Percentiles rank a stretch among this genome's conserved stretches.
phyloP scores from a whole-genome alignment of 768 basidiomycete species.

The Termitomyces sp. region DNA sequence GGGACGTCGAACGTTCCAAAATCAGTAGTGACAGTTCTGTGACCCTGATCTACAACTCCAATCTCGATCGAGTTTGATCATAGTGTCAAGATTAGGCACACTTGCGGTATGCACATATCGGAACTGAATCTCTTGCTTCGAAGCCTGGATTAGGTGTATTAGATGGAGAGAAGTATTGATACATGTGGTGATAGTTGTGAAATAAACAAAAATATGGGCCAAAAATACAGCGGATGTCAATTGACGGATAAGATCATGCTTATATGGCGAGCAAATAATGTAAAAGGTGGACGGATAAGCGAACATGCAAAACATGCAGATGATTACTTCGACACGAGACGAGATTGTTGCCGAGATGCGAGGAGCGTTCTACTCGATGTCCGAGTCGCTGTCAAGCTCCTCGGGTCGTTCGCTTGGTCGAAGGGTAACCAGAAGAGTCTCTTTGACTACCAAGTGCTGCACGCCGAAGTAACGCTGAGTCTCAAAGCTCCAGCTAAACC shows the following conservation, averaged over 20 bases:
- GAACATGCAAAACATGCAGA: background rate
- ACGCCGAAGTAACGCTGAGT: constrained; percentile 63
- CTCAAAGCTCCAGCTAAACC: constrained; percentile 59
- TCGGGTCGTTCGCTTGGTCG: constrained; percentile 31
- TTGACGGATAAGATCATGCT: background rate
- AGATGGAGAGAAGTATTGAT: background rate
- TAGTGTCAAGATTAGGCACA: constrained; percentile 13
- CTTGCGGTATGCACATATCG: background rate
- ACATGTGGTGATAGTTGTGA: constrained; percentile 4
- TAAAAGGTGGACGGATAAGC: background rate
- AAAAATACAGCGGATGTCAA: constrained; percentile 9
- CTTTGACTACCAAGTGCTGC: constrained; percentile 44
- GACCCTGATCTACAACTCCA: constrained; percentile 20
- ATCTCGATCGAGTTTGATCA: constrained; percentile 15
- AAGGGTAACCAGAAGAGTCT: constrained; percentile 39
- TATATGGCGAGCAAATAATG: background rate
- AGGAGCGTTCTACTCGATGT: constrained; percentile 26
- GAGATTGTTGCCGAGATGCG: background rate
- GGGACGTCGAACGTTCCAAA: constrained; percentile 4
- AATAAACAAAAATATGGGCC: background rate
- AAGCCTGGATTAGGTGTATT: constrained; percentile 1
- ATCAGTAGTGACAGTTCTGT: background rate
- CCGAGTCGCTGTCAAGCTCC: constrained; percentile 31
- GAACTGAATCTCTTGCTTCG: constrained; percentile 10
- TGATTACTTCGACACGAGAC: background rate